Conservation (phyloP, 306 rosid genomes). For the Luffa aegyptiaca region DNA sequence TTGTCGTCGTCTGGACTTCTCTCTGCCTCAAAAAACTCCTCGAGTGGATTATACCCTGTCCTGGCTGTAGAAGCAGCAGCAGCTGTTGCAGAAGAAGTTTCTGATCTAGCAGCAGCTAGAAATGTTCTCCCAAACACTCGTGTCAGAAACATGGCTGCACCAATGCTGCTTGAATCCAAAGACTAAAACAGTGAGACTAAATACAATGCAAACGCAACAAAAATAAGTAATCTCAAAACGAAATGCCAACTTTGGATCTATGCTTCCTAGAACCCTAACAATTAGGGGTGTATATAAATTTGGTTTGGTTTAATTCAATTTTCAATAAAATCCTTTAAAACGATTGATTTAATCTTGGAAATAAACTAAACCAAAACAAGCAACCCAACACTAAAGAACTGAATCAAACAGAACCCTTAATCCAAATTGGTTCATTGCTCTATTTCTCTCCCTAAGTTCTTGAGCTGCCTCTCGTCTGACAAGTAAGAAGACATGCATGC, state of each 20-base stretch:
- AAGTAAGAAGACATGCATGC: neutral
- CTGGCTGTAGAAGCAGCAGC: conserved; percentile 27
- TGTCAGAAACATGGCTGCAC: conserved; percentile 35
- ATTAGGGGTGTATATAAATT: neutral
- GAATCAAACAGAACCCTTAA: neutral
- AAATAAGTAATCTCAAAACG: neutral
- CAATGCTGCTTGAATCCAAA: conserved; percentile 3
- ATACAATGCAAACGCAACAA: neutral
- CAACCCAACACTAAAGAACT: neutral
- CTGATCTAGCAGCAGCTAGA: conserved; percentile 54
- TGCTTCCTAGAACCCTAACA: neutral
- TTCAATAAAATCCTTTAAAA: neutral
- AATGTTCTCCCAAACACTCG: conserved; percentile 55
- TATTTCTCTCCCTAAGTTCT: neutral
- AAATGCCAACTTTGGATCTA: neutral
- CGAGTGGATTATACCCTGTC: conserved; percentile 50
- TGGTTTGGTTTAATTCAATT: neutral
- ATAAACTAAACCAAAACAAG: neutral
- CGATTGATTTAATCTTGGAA: neutral
- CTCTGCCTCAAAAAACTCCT: conserved; percentile 67
- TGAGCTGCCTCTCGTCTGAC: neutral
- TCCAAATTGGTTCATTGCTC: neutral
- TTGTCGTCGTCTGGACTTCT: conserved; percentile 53
- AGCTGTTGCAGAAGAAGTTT: conserved; percentile 35
- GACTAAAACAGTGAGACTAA: neutral